These are phyloP conservation scores for Vishniacozyma victoriae DNA, from an alignment of 768 basidiomycete species.

Conservation along the genomic window DNA sequence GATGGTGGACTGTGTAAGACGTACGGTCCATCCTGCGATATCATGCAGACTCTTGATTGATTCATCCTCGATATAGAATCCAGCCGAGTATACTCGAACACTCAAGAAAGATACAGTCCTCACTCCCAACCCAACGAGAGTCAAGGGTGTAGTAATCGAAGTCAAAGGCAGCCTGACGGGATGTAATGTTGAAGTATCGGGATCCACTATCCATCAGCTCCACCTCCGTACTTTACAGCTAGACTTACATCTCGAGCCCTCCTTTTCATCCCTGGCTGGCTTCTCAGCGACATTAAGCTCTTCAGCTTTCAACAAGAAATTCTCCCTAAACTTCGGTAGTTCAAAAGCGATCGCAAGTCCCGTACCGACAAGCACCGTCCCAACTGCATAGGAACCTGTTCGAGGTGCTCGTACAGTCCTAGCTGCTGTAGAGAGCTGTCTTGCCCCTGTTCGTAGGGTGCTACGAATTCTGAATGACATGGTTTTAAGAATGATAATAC, in stretches of 20 bases:
- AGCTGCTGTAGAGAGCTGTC: too few relatives aligned
- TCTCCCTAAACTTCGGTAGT: too few relatives aligned
- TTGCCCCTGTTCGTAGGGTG: too few relatives aligned
- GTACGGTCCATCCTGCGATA: constrained; percentile 40
- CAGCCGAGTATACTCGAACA: constrained; percentile 82
- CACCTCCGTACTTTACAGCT: neutral
- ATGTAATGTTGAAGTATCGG: neutral
- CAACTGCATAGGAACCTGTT: too few relatives aligned
- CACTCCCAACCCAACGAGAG: constrained; percentile 76
- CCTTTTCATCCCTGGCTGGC: too few relatives aligned
- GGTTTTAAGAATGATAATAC: too few relatives aligned
- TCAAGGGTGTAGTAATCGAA: constrained; percentile 52
- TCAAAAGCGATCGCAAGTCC: too few relatives aligned
- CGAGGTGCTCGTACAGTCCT: too few relatives aligned
- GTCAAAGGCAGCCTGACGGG: constrained; percentile 8
- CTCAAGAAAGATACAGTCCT: constrained; percentile 81
- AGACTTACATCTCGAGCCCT: neutral
- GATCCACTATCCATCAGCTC: neutral
- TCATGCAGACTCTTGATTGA: constrained; percentile 12
- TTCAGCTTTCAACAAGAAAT: too few relatives aligned
- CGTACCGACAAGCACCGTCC: too few relatives aligned
- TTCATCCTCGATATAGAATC: constrained; percentile 76
- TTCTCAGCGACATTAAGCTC: too few relatives aligned
- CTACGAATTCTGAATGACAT: too few relatives aligned
- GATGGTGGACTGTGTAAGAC: neutral